Evolutionary conservation across 305 asterid genomes (phyloP).

Genomic region (Nicotiana rustica): DNA sequence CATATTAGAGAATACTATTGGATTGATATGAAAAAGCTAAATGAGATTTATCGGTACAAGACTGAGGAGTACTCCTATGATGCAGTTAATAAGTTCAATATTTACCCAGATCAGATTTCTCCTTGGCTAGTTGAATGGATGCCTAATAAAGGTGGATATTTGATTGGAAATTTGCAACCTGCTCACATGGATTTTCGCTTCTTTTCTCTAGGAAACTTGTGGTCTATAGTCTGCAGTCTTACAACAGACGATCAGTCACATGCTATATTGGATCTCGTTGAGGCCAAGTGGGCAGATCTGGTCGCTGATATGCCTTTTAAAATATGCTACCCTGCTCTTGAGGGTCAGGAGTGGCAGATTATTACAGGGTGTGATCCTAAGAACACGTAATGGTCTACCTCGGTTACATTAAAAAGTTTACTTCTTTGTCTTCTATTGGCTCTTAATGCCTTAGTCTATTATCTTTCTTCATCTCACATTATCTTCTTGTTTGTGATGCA

Average conservation of each 20-base stretch:
- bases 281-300: constrained; percentile 77
- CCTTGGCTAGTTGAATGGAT: constrained; percentile 84
- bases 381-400: constrained; percentile 62
- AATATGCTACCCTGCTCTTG: constrained; percentile 84
- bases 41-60: constrained; percentile 79
- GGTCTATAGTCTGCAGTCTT: constrained; percentile 72
- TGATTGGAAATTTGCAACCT: constrained; percentile 78
- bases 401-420: neutral
- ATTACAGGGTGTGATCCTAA: constrained; percentile 81
- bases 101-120: constrained; percentile 81
- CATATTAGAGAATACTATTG: constrained; percentile 80
- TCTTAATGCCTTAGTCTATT: constrained; percentile 4
- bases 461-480: constrained; percentile 22
- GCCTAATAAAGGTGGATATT: constrained; percentile 76
- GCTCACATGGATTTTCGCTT: constrained; percentile 88
- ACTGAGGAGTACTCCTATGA: constrained; percentile 81
- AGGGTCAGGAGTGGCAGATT: constrained; percentile 79
- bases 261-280: constrained; percentile 72
- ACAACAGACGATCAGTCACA: constrained; percentile 66
- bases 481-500: constrained; percentile 45
- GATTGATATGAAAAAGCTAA: constrained; percentile 71
- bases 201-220: constrained; percentile 76
- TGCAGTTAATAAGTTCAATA: constrained; percentile 79
- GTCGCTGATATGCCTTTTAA: constrained; percentile 81
- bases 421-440: neutral